Evolutionary conservation across 2,329 filamentous ascomycete species (phyloP).

Genomic region (Beauveria scarabaeidicola): DNA sequence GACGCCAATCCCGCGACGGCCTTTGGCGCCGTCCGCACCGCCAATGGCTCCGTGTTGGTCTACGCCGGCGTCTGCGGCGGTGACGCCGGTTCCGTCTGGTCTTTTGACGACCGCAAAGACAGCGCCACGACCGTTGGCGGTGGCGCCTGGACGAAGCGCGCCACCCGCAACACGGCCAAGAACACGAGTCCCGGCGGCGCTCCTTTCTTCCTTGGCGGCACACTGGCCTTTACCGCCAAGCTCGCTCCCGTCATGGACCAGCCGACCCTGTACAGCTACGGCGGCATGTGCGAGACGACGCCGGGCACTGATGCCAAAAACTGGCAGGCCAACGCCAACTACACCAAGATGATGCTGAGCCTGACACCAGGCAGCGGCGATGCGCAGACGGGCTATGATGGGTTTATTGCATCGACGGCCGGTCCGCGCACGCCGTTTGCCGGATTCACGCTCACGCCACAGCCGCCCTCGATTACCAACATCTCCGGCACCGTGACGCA

Average conservation of each 20-base stretch:
- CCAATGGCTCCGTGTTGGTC: constrained; percentile 61
- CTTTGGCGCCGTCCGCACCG: constrained; percentile 60
- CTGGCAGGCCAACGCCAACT: constrained; percentile 64
- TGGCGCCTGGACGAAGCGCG: constrained; percentile 22
- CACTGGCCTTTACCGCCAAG: constrained; percentile 60
- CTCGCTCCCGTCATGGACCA: constrained; percentile 43
- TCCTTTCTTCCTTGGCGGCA: constrained; percentile 44
- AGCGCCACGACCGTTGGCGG: constrained; percentile 16
- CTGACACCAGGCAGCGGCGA: constrained; percentile 38
- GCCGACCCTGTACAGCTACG: constrained; percentile 65
- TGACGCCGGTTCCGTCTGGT: constrained; percentile 55
- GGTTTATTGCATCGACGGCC: constrained; percentile 32
- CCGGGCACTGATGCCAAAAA: constrained; percentile 28
- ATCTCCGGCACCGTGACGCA: constrained; percentile 57
- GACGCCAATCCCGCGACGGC: constrained; percentile 36
- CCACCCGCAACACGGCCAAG: constrained; percentile 13
- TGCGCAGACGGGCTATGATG: constrained; percentile 24
- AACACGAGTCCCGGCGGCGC: constrained; percentile 19
- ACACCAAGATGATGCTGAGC: constrained; percentile 71
- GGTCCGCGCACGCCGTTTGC: constrained; percentile 72
- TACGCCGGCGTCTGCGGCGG: constrained; percentile 65
- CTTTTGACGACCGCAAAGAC: constrained; percentile 42
- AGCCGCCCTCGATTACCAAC: constrained; percentile 63
- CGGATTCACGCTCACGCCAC: constrained; percentile 72
- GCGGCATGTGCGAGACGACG: constrained; percentile 71